Evolutionary conservation across 129 eudicot genomes (phyloP), one percentile per base, ranked within the genome.

Genomic region (Ambrosia artemisiifolia): DNA sequence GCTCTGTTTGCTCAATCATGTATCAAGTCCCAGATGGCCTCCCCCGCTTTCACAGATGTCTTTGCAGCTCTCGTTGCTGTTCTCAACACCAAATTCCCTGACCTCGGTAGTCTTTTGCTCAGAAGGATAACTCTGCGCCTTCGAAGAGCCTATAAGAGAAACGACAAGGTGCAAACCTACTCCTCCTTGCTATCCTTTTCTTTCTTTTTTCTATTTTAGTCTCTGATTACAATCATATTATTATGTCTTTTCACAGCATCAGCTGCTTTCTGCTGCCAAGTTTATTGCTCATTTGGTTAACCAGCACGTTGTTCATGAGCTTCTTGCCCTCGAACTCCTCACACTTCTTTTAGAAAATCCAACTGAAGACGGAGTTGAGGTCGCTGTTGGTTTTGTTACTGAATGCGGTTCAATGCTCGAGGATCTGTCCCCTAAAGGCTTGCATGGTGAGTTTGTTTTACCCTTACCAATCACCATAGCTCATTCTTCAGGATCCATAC

Each of bases 21-120:
- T 78, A 88, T 94, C 85, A 94, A 94, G 86, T 87, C 97, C 10
- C 99, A 94, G 59, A 88, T 90, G 99, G 99, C 97, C 6, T 94
- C 96, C 62, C 97, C 99, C 3, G 91, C 89, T 7, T 94, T 94
- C 69, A 94, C 99, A 1, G 97, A 90, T 32, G 97, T 94, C 5
- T 90, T 94, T 88, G 96, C 99, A 55, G 96, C 99, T 2, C 73
- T 94, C 24, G 96, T 88, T 83, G 91, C 94, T 71, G 96, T 94
- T 63, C 97, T 90, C 3, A 94, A 94, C 56, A 86, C 96, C 9
- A 94, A 94, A 62, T 88, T 94, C 24, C 99, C 99, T 5, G 89
- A 94, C 69, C 80, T 94, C 14, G 99, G 99, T 7, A 91, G 86
- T 63, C 96, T 94, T 77, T 44, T 94, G 62, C 49, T 94, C 38